Base-by-base conservation (phyloP, 169 alveolate species). In the Plasmodium vinckei region DNA sequence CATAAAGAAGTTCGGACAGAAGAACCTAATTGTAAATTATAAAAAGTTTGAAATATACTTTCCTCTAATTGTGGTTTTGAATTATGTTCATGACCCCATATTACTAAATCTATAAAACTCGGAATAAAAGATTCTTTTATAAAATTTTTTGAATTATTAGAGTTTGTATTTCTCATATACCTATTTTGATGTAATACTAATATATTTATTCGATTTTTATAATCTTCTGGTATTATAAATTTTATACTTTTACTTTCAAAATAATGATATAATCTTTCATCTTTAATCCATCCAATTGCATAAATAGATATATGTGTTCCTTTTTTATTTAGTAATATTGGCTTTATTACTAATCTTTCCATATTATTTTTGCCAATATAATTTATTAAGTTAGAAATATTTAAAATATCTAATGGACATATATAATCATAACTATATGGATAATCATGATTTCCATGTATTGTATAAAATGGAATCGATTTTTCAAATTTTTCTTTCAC, bases 81-180 rank as follows among this genome's bases (percentile, higher is more conserved):
- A 64, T 97, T 99, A 93, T 98, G 99, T 84, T 98, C 99, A 92
- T 98, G 99, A 10, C 99, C 99, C 98, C 99, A 97, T 21, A 97
- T 94, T 0, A 97, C 95, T 59, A 97, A 87, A 84, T 97, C 97
- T 47, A 97, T 89, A 87, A 95, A 97, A 7, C 90, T 92, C 2
- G 98, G 98, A 51, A 97, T 91, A 87, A 93, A 93, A 19, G 97
- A 95, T 70, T 97, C 98, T 63, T 96, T 95, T 10, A 97, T 87
- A 64, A 91, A 95, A 87, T 94, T 94, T 86, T 96, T 93, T 61
- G 96, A 87, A 53, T 95, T 72, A 39, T 92, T 92, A 33, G 98
- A 97, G 12, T 91, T 89, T 63, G 94, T 87, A 86, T 87, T 92
- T 10, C 98, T 98, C 91, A 96, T 96, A 57, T 93, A 95, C 71